Evolutionary conservation across 208 protist species (phyloP), one percentile per base, ranked within the genome.

Genomic region (Trypanosoma caninum): DNA sequence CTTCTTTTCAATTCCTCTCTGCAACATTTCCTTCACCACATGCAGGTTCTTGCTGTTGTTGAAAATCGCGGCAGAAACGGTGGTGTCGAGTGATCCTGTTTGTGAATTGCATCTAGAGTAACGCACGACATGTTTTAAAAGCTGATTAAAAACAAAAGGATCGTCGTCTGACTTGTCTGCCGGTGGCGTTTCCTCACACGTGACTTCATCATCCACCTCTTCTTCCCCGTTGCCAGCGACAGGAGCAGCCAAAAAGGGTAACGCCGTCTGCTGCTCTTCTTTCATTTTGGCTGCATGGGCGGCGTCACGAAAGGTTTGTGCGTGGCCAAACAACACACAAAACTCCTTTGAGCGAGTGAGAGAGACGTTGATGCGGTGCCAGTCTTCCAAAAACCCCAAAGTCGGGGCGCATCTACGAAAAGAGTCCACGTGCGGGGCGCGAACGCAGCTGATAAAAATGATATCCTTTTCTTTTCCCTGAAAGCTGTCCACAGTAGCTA

Each of bases 391-490:
- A 63, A 98, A 98, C 10, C 94, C 96, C 9, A 97, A 68, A 20
- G 66, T 63, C 28, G 57, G 58, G 34, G 55, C 60, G 34, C 44
- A 30, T 28, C 65, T 37, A 58, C 27, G 7, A 20, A 66, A 46
- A 52, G 45, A 16, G 1, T 25, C 34, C 23, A 44, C 53, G 16
- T 55, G 46, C 25, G 50, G 58, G 10, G 84, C 77, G 16, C 89
- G 86, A 37, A 95, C 89, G 53, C 89, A 95, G 70, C 89, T 96
- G 46, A 98, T 74, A 52, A 98, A 62, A 16, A 97, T 88, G 50
- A 95, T 85, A 51, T 93, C 78, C 87, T 95, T 97, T 73, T 98
- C 95, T 50, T 89, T 87, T 1, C 95, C 95, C 69, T 98, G 93
- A 58, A 96, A 97, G 55, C 87, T 91, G 74, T 98, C 95, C 23